Percentiles rank a stretch among this genome's conserved stretches.
phyloP scores from a whole-genome alignment of 2,329 filamentous ascomycete species.

The Diaporthe citrichinensis region DNA sequence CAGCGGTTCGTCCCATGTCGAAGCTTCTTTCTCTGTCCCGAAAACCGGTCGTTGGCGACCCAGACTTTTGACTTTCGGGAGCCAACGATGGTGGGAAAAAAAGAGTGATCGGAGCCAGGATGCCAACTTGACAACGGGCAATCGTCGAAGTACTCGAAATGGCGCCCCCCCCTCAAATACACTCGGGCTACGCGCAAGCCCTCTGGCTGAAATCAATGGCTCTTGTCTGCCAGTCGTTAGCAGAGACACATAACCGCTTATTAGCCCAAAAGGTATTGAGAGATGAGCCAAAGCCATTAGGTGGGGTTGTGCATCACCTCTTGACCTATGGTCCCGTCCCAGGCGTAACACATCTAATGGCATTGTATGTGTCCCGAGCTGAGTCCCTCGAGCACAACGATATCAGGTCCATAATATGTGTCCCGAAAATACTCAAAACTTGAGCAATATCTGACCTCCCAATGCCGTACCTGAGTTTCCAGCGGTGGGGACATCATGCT shows the following conservation, averaged over 20 bases:
- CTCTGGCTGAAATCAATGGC: not conserved
- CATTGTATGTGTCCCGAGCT: not conserved
- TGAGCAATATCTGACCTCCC: not conserved
- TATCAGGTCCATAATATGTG: not conserved
- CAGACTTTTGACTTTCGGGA: conserved; percentile 30
- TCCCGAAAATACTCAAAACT: not conserved
- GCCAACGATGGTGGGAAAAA: not conserved
- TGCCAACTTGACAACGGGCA: not conserved
- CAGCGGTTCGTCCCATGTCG: conserved; percentile 21
- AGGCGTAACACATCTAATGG: not conserved
- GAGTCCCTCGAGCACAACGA: not conserved
- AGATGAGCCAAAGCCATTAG: not conserved
- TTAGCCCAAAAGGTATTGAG: not conserved
- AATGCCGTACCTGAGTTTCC: no score
- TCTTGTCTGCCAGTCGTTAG: not conserved
- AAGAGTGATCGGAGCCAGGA: conserved; percentile 3
- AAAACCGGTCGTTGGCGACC: not conserved
- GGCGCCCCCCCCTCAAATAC: no score
- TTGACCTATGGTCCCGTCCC: not conserved
- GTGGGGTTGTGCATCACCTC: not conserved
- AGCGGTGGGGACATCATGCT: not conserved
- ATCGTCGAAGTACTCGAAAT: not conserved
- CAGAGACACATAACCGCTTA: not conserved
- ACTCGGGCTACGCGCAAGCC: not conserved
- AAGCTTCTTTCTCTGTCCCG: not conserved